Conservation (phyloP, 1,139 yeast species). For the Arxiozyma slooffiae region DNA sequence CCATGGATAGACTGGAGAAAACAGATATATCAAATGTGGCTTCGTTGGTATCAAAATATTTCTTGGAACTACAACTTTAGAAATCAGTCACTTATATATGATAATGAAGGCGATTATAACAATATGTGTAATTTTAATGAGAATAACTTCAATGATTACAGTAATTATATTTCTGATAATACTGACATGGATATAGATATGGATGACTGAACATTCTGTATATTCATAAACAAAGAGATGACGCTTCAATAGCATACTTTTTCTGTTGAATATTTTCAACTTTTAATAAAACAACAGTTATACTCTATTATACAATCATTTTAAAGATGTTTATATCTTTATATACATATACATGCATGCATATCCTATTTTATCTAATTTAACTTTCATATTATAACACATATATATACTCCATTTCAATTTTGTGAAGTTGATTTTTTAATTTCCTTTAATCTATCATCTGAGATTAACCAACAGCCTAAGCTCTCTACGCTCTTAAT, state of each 20-base stretch:
- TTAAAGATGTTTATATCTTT: no score
- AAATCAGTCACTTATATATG: not conserved
- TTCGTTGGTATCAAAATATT: slow-evolving; percentile 16
- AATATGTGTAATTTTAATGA: not conserved
- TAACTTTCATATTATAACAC: slow-evolving; percentile 62
- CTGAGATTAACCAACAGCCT: slow-evolving; percentile 86
- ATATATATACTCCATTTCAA: slow-evolving; percentile 68
- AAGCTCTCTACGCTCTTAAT: slow-evolving; percentile 45
- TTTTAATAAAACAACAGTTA: not conserved
- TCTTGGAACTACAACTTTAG: not conserved
- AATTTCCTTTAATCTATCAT: slow-evolving; percentile 57
- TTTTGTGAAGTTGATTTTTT: slow-evolving; percentile 49
- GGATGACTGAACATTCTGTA: not conserved
- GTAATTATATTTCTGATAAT: slow-evolving; percentile 1
- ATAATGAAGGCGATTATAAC: slow-evolving; percentile 6
- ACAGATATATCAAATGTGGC: slow-evolving; percentile 19
- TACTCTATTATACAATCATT: no score
- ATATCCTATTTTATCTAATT: not conserved
- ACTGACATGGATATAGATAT: slow-evolving; percentile 15
- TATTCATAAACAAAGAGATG: not conserved
- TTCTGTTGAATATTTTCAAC: not conserved
- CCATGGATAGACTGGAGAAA: slow-evolving; percentile 22
- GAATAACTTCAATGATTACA: not conserved
- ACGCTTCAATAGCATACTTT: not conserved
- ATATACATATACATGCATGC: not conserved